Percentiles rank a stretch among this genome's conserved stretches.
These are phyloP conservation scores for Trichoderma brevicompactum DNA, from an alignment of 2,329 filamentous ascomycete species.

Conservation along the genomic window DNA sequence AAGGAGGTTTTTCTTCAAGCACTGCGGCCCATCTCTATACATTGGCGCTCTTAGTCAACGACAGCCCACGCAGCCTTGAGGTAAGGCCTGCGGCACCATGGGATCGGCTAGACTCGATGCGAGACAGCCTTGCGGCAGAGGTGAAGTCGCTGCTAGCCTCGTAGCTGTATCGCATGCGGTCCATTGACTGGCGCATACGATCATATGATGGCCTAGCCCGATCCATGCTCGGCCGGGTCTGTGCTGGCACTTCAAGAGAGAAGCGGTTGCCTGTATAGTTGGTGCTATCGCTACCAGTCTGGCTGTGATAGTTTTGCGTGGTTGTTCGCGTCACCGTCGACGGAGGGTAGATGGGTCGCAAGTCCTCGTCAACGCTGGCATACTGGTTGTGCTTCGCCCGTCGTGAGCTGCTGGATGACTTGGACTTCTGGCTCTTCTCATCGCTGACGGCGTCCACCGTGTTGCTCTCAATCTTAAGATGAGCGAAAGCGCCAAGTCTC, in stretches of 20 bases:
- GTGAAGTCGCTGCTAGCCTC: constrained; percentile 91
- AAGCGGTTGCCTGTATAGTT: constrained; percentile 76
- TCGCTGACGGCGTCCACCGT: constrained; percentile 47
- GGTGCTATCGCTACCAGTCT: constrained; percentile 92
- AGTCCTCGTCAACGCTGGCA: constrained; percentile 78
- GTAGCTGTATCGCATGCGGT: constrained; percentile 80
- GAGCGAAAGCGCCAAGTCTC: constrained; percentile 77
- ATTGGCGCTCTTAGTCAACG: constrained; percentile 49
- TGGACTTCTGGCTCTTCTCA: constrained; percentile 47
- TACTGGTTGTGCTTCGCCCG: constrained; percentile 62
- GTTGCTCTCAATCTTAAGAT: constrained; percentile 53
- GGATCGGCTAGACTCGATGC: constrained; percentile 76
- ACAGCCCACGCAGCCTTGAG: constrained; percentile 49
- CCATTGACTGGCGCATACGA: constrained; percentile 83
- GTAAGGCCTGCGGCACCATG: constrained; percentile 39
- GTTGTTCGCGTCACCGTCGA: constrained; percentile 81
- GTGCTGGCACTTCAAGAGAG: constrained; percentile 49
- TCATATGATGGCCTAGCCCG: constrained; percentile 84
- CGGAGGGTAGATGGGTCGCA: constrained; percentile 90
- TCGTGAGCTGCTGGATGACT: constrained; percentile 64
- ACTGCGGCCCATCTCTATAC: constrained; percentile 36
- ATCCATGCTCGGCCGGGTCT: constrained; percentile 63
- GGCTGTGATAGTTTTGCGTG: constrained; percentile 75
- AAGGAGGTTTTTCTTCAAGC: constrained; percentile 17
- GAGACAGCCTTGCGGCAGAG: constrained; percentile 79